Conservation (phyloP, 768 basidiomycete genomes). For the Thelephora ganbajun region DNA sequence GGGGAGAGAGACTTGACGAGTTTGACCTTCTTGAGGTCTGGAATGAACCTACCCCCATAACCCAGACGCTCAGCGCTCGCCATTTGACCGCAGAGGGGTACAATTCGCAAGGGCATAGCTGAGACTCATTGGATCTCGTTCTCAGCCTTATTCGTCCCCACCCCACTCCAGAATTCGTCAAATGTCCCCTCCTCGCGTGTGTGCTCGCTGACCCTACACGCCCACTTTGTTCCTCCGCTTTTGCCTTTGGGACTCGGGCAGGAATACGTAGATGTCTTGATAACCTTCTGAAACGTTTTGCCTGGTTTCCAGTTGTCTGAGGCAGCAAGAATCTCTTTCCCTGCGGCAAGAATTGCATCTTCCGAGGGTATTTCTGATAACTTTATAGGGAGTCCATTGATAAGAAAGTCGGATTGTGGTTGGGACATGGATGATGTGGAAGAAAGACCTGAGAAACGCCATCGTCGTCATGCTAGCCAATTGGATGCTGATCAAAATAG, state of each 20-base stretch:
- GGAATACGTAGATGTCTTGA: constrained; percentile 27
- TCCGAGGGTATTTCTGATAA: constrained; percentile 46
- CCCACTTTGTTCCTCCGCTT: constrained; percentile 49
- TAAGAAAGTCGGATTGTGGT: background rate
- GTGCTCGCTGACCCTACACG: constrained; percentile 57
- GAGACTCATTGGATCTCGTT: constrained; percentile 55
- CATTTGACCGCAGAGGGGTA: too few species aligned
- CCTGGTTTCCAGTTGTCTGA: constrained; percentile 52
- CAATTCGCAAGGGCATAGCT: background rate
- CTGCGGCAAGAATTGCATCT: constrained; percentile 39
- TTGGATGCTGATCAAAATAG: too few species aligned
- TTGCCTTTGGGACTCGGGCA: constrained; percentile 35
- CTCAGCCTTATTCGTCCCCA: constrained; percentile 49
- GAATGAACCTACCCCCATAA: constrained; percentile 39
- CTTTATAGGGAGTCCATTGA: background rate
- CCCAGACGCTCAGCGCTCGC: background rate
- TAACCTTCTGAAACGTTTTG: constrained; percentile 40
- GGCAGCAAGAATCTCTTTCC: constrained; percentile 39
- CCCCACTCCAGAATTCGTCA: constrained; percentile 56
- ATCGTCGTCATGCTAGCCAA: constrained; percentile 24
- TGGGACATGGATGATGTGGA: constrained; percentile 19
- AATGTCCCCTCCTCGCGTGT: constrained; percentile 52
- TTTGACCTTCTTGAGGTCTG: constrained; percentile 47
- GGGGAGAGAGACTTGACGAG: constrained; percentile 50
- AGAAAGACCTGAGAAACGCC: constrained; percentile 12